Evolutionary conservation across 2,329 filamentous ascomycete species (phyloP).

Genomic region (Cercospora canescens): DNA sequence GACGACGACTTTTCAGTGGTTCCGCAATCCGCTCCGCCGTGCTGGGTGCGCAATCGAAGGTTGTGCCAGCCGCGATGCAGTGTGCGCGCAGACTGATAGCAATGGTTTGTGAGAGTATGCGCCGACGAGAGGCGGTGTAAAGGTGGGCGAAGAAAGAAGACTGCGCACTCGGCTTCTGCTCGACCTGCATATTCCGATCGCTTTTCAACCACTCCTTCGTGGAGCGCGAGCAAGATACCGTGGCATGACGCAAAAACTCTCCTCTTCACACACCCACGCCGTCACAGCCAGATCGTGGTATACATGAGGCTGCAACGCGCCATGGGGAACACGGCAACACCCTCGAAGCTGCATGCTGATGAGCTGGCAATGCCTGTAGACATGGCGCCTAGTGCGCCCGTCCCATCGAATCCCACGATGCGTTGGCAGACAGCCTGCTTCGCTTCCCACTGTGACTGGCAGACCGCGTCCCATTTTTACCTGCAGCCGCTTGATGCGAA

Average conservation of each 20-base stretch:
- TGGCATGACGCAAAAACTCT: constrained; percentile 1
- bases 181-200: constrained; percentile 2
- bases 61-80: constrained; percentile 1
- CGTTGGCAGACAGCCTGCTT: constrained; percentile 10
- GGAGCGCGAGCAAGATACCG: neutral
- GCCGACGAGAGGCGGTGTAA: neutral
- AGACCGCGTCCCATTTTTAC: neutral
- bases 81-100: neutral
- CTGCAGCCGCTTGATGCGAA: constrained; percentile 17
- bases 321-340: constrained; percentile 9
- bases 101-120: neutral
- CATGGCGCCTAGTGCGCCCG: neutral
- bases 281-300: neutral
- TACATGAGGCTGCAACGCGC: constrained; percentile 18
- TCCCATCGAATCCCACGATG: constrained; percentile 12
- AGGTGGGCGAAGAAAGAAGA: neutral
- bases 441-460: constrained; percentile 1
- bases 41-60: neutral
- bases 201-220: neutral
- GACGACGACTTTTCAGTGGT: neutral
- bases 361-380: constrained; percentile 24
- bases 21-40: constrained; percentile 1
- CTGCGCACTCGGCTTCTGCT: neutral
- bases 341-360: constrained; percentile 14
- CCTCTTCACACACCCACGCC: neutral